Evolutionary conservation across 2,329 filamentous ascomycete species (phyloP).

Genomic region (Ceratocystis destructans): DNA sequence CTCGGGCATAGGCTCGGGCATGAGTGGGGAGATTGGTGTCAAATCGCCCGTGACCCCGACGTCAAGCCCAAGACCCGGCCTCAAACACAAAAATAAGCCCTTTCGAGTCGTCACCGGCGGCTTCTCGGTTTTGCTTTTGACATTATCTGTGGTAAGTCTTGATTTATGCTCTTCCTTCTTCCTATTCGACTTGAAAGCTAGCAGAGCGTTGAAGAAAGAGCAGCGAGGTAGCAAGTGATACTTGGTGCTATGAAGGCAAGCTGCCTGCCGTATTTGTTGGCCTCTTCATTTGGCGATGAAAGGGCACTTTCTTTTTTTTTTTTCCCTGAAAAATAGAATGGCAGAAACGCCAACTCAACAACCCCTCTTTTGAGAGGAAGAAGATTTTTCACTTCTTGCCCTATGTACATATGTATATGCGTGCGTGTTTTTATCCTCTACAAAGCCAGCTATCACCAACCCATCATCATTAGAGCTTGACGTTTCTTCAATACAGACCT

Average conservation of each 20-base stretch:
- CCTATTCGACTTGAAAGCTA: no score
- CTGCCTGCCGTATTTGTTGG: no score
- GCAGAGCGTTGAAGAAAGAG: no score
- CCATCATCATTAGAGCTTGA: not conserved
- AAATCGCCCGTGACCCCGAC: not conserved
- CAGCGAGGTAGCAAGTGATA: no score
- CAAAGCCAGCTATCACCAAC: not conserved
- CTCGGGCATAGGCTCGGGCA: not conserved
- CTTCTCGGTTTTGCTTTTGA: constrained; percentile 12
- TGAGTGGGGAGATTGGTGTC: not conserved
- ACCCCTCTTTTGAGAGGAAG: not conserved
- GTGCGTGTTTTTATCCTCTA: not conserved
- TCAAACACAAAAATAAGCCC: not conserved
- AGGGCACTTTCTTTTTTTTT: not conserved
- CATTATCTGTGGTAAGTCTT: constrained; percentile 15
- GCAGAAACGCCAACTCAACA: not conserved
- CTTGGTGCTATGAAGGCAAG: no score
- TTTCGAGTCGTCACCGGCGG: not conserved
- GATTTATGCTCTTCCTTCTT: no score
- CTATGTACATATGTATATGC: not conserved
- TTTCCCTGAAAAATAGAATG: not conserved
- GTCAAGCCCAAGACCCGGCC: not conserved
- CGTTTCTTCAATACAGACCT: not conserved
- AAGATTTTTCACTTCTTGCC: not conserved
- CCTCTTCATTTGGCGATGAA: no score